phyloP scores from a whole-genome alignment of 306 rosid species.

The Bauhinia variegata region DNA sequence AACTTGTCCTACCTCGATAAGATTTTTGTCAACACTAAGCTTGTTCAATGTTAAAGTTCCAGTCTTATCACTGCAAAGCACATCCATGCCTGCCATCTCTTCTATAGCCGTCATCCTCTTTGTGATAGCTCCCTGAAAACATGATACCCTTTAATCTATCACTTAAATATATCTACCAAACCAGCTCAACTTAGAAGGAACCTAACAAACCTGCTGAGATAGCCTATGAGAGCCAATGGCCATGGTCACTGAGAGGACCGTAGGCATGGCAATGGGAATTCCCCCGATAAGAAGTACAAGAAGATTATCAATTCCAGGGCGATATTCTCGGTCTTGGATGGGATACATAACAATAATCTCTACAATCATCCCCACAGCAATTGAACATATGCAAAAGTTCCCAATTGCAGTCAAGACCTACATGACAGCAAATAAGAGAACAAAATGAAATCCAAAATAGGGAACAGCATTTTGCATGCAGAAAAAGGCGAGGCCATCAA shows the following conservation, averaged over 20 bases:
- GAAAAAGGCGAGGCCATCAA: background rate
- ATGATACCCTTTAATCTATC: slow-evolving; percentile 33
- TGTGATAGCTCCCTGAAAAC: slow-evolving; percentile 90
- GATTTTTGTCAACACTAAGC: slow-evolving; percentile 89
- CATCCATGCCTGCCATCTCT: slow-evolving; percentile 99
- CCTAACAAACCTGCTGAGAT: slow-evolving; percentile 79
- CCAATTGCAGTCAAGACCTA: slow-evolving; percentile 98
- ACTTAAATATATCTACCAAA: slow-evolving; percentile 15
- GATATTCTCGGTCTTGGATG: slow-evolving; percentile 83
- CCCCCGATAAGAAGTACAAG: slow-evolving; percentile 98
- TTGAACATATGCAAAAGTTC: slow-evolving; percentile 96
- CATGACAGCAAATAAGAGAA: slow-evolving; percentile 16
- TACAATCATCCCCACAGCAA: slow-evolving; percentile 89
- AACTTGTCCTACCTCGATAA: slow-evolving; percentile 72
- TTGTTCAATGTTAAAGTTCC: slow-evolving; percentile 93
- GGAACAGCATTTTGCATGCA: slow-evolving; percentile 5
- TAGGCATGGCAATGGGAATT: slow-evolving; percentile 99
- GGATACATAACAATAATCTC: slow-evolving; percentile 98
- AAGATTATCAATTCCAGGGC: slow-evolving; percentile 96
- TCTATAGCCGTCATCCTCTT: slow-evolving; percentile 99
- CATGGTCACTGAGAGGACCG: slow-evolving; percentile 97
- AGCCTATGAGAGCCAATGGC: slow-evolving; percentile 98
- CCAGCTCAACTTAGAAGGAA: slow-evolving; percentile 28
- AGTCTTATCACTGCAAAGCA: slow-evolving; percentile 98
- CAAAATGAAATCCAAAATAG: slow-evolving; percentile 24